A percentile compares a stretch with the other conserved stretches of the same genome.
These are phyloP conservation scores for Sporothrix curviconia DNA, from an alignment of 2,329 filamentous ascomycete species.

Conservation along the genomic window DNA sequence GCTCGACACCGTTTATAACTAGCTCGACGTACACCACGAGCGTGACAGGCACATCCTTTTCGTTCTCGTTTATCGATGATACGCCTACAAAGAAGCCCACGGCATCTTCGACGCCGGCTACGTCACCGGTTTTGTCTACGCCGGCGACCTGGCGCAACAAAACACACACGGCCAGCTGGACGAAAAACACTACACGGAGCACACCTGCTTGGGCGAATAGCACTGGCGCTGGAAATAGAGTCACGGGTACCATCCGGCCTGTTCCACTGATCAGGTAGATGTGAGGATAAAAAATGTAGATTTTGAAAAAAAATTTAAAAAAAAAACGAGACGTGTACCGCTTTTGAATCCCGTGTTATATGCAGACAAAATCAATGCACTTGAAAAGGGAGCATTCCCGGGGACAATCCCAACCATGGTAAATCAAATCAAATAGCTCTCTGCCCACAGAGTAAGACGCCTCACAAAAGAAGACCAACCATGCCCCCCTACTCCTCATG, in stretches of 20 bases:
- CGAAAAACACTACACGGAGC: neutral
- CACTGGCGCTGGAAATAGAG: neutral
- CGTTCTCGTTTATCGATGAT: neutral
- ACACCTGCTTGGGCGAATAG: neutral
- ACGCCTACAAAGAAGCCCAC: neutral
- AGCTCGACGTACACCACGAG: neutral
- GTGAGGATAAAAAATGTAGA: no score
- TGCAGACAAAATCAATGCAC: no score
- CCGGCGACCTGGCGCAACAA: no score
- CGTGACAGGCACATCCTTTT: neutral
- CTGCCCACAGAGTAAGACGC: neutral
- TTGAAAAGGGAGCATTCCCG: no score
- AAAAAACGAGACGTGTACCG: no score
- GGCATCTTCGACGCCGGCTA: neutral
- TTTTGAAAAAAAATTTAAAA: neutral
- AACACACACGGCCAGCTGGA: neutral
- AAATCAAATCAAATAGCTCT: neutral
- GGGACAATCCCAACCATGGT: no score
- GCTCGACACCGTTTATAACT: no score
- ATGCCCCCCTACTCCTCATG: conserved; percentile 13
- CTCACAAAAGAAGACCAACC: no score
- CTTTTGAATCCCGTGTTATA: no score
- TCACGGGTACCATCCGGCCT: neutral
- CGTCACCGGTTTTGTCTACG: neutral
- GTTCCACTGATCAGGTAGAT: no score